Evolutionary conservation across 257 asterid genomes (phyloP), one percentile per base, ranked within the genome.

Genomic region (Striga asiatica): DNA sequence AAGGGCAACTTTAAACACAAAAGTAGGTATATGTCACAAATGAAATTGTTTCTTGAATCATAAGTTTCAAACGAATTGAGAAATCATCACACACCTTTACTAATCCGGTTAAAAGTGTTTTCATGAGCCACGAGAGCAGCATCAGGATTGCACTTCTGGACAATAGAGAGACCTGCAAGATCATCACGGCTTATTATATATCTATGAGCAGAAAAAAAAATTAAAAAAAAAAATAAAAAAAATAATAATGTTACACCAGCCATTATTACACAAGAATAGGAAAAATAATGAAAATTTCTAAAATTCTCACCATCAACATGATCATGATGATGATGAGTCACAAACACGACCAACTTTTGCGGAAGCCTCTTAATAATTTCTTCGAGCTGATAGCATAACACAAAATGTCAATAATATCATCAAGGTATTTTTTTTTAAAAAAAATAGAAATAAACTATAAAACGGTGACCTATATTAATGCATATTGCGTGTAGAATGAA

Each of bases 271-370:
- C n/a, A n/a, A n/a, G n/a, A n/a, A 27, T 47, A 39, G 20, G 8
- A 39, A 46, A 61, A 39, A 13, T 34, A 50, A 43, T 11, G 45
- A 25, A 31, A 19, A 17, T 6, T 8, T 28, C 22, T 35, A 8
- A 50, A 66, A 63, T 56, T 21, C 87, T 74, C 72, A 91, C 96
- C 98, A 67, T 87, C 96, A 32, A 84, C 82, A 35, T 87, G 98
- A 80, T 91, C 98, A 28, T 20, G 77, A 71, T 91, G 98, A 68
- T 91, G 98, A 77, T 91, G 98, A 72, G 98, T 87, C 65, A 78
- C 87, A 70, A 83, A 82, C 62, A 91, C 89, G 2, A 84, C 35
- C 72, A 91, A 61, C 70, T 87, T 91, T 61, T 75, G 76, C 12
- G 98, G 98, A 60, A 91, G 80, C 2, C 82, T 78, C 53, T 83